A percentile compares a stretch with the other conserved stretches of the same genome.
phyloP scores from a whole-genome alignment of 306 rosid species.

The barrel medic (Medicago truncatula) region MtrunA17r5.0-ANR NC_053044.1:44411001-44411500 shows the following conservation, averaged over 20 bases:
- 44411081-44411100: no score
- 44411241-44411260: conserved; percentile 3
- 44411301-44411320: neutral
- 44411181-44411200: neutral
- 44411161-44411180: no score
- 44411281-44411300: conserved; percentile 4
- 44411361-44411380: neutral
- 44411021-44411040: no score
- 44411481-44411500: conserved; percentile 87
- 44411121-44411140: no score
- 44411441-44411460: conserved; percentile 85
- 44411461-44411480: conserved; percentile 91
- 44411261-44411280: conserved; percentile 17
- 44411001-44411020: no score
- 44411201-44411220: neutral
- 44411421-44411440: conserved; percentile 66
- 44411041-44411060: no score
- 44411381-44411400: conserved; percentile 57
- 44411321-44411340: no score
- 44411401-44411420: conserved; percentile 69
- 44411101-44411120: no score
- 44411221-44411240: neutral
- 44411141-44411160: no score
- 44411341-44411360: no score
- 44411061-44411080: no score